A percentile compares a stretch with the other conserved stretches of the same genome.
These are phyloP conservation scores for Brassica cretica DNA, from an alignment of 345 rosid species.

Conservation along the genomic window DNA sequence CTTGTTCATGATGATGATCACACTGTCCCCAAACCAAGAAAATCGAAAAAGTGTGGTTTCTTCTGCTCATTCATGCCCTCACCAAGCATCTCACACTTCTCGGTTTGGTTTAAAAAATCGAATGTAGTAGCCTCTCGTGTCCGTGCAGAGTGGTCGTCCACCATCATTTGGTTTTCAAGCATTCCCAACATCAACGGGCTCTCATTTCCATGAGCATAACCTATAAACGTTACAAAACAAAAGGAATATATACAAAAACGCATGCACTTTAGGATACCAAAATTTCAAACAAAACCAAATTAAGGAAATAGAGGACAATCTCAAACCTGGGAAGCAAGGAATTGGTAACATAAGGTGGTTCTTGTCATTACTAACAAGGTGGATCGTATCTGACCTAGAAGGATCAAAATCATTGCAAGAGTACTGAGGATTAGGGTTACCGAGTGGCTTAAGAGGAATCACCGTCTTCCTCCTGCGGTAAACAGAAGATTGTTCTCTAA, in stretches of 20 bases:
- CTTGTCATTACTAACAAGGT: conserved; percentile 20
- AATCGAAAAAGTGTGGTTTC: conserved; percentile 37
- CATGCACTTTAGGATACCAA: background rate
- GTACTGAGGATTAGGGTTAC: conserved; percentile 8
- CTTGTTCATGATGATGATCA: conserved; percentile 21
- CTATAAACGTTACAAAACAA: conserved; percentile 12
- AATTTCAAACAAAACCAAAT: background rate
- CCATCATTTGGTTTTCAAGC: conserved; percentile 28
- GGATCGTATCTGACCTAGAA: conserved; percentile 18
- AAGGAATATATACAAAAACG: background rate
- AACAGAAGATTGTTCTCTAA: conserved; percentile 39
- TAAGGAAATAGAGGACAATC: conserved; percentile 5
- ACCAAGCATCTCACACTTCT: conserved; percentile 13
- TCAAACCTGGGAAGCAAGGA: conserved; percentile 38
- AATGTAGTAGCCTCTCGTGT: conserved; percentile 22
- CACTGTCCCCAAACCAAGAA: conserved; percentile 40
- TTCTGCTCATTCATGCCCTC: conserved; percentile 13
- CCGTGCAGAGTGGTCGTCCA: conserved; percentile 10
- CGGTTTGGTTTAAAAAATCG: background rate
- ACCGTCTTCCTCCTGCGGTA: conserved; percentile 30
- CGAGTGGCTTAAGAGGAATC: conserved; percentile 21
- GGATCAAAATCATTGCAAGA: conserved; percentile 9
- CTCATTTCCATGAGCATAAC: conserved; percentile 14
- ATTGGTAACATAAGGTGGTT: conserved; percentile 23
- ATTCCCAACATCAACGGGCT: background rate